Base-by-base conservation (phyloP, 495 filamentous ascomycete genomes). In the Viridothelium virens region DNA sequence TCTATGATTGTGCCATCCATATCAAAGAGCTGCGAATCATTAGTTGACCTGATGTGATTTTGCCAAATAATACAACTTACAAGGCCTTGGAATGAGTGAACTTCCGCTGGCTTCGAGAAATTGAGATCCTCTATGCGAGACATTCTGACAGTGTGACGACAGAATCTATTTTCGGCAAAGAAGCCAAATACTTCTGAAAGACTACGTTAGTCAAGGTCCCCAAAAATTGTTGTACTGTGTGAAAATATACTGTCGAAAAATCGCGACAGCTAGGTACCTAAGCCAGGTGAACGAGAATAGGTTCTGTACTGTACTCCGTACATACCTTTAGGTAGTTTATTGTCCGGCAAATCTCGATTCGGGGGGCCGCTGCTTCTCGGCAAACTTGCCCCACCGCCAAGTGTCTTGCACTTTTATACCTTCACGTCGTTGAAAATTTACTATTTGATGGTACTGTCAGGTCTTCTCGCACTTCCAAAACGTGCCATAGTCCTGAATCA, bases 1-100 rank as follows among this genome's bases (percentile, higher is more conserved):
- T 92, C 88, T 67, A 91, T 87, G 67, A 91, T 91, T 56, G 89
- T 91, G 37, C 82, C 91, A 71, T 95, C 92, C 84, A 96, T 92
- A 77, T 97, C 93, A 70, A 96, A 96, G 3, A 97, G 83, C 53
- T 59, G 36, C 7, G 7, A 6, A 9, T 36, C 14, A 31, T 59
- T 7, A 36, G 31, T 59, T 25, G 25, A 25, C 25, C 25, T 25
- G 25, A 25, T 25, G 25, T 25, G 25, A 25, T 25, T 25, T 25
- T 25, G 25, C 25, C 25, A 25, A 25, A 25, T 25, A 25, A 25
- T 25, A 25, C 25, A 25, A 14, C 25, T 18, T 36, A 59, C 53
- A 4, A 59, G 31, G 53, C 53, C 53, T 59, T 36, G 3, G 14
- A 59, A 59, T 6, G 53, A 59, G 31, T 59, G 53, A 18, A 59